Base-by-base conservation (phyloP, 371 early-diverging fungal genomes). In the Mortierella sp. region DNA sequence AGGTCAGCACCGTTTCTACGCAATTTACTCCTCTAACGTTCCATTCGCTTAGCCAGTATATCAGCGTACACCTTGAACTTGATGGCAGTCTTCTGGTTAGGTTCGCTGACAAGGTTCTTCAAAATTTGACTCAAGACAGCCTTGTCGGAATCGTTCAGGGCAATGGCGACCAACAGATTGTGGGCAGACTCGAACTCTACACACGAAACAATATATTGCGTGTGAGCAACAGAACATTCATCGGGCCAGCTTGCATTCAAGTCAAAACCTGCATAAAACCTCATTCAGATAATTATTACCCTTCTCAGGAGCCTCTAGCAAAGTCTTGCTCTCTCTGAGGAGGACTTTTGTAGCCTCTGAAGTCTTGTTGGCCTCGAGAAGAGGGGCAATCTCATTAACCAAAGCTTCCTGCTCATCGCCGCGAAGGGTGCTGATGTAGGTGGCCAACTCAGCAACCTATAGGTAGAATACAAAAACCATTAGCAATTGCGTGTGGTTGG, bases 161-260 rank as follows among this genome's bases (percentile, higher is more conserved):
- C 76, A 64, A 91, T 78, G 45, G 93, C 93, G 75, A 94, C 88
- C 64, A 91, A 79, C 70, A 93, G 85, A 76, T 93, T 94, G 89
- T 90, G 93, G 55, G 90, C 90, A 72, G 88, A 81, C 83, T 93
- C 94, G 52, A 92, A 88, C 73, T 93, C 93, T 93, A 77, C 55
- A 28, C 55, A 18, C 6, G 14, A 8, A 18, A 9, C 24, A 28
- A 26, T 10, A 26, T 10, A 55, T 49, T 49, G 16, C 3, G n/a
- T 49, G 49, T 49, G n/a, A 49, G 49, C 11, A 20, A 16, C 11
- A 43, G 43, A 11, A 9, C 14, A 40, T n/a, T n/a, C 14, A 47
- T 47, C 47, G 14, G 14, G 11, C 47, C 9, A 47, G 11, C n/a
- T n/a, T n/a, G n/a, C n/a, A n/a, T 40, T 30, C n/a, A 16, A 28